Conservation (phyloP, 2,329 filamentous ascomycete species). For the Rhinocladiella similis region DNA sequence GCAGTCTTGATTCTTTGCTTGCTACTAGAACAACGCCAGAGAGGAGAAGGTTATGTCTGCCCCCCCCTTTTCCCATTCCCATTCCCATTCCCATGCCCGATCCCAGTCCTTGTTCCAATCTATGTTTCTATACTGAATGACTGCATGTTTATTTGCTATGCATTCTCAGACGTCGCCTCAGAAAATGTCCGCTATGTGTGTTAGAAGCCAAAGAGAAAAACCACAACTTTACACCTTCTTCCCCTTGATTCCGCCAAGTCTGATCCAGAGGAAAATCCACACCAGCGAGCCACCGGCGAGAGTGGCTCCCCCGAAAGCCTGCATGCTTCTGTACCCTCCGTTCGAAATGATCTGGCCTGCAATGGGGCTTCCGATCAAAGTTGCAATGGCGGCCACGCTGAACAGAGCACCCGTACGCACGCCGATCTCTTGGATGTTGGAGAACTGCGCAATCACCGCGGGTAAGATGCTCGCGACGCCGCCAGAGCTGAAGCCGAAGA, state of each 20-base stretch:
- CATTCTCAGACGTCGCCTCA: too few relatives aligned
- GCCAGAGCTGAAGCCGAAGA: conserved; percentile 72
- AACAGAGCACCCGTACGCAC: conserved; percentile 66
- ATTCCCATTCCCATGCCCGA: too few relatives aligned
- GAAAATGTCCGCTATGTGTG: too few relatives aligned
- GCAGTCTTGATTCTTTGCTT: too few relatives aligned
- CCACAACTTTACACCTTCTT: conserved; percentile 28
- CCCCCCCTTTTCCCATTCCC: too few relatives aligned
- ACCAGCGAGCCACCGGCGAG: conserved; percentile 43
- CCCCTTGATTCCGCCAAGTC: conserved; percentile 32
- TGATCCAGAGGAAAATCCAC: conserved; percentile 40
- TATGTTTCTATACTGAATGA: too few relatives aligned
- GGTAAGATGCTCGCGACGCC: conserved; percentile 64
- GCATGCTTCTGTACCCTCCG: conserved; percentile 56
- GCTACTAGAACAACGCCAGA: too few relatives aligned
- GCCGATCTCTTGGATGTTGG: conserved; percentile 68
- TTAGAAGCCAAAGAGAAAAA: too few relatives aligned
- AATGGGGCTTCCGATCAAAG: conserved; percentile 67
- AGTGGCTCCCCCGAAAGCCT: conserved; percentile 64
- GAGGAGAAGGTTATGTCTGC: too few relatives aligned
- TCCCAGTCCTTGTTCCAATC: too few relatives aligned
- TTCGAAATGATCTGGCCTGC: conserved; percentile 60
- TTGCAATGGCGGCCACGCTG: conserved; percentile 63
- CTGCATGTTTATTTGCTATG: too few relatives aligned
- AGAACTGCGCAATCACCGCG: conserved; percentile 68